Evolutionary conservation across 2,329 filamentous ascomycete species (phyloP).

Genomic region (Aureobasidium sp.): DNA sequence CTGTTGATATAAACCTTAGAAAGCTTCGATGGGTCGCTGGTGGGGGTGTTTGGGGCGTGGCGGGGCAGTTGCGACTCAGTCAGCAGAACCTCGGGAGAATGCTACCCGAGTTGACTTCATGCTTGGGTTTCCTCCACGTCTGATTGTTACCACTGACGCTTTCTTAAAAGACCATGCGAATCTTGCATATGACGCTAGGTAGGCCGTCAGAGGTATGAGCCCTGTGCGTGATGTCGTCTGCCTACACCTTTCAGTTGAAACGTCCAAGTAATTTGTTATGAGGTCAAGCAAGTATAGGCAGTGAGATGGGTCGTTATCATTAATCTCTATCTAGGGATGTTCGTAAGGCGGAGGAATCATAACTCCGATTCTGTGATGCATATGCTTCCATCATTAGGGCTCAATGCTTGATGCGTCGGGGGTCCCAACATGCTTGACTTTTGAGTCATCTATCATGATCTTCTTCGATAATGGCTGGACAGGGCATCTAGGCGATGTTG

Average conservation of each 20-base stretch:
- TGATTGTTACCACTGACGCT: no score
- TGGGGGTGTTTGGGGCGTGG: neutral
- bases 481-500: conserved; percentile 1
- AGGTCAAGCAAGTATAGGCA: neutral
- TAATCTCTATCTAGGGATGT: conserved; percentile 3
- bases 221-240: no score
- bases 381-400: neutral
- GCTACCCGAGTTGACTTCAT: neutral
- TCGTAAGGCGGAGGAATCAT: neutral
- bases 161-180: no score
- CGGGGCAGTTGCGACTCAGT: neutral
- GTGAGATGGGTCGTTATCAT: conserved; percentile 2
- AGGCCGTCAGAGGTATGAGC: no score
- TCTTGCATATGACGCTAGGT: no score
- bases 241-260: neutral
- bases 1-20: neutral
- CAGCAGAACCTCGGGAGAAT: neutral
- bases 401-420: neutral
- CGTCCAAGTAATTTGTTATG: neutral
- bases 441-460: neutral
- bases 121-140: no score
- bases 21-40: neutral
- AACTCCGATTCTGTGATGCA: neutral
- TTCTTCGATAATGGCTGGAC: neutral
- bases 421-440: neutral